Base-by-base conservation (phyloP, 1,139 yeast species). In the Candida labiduridarum region DNA sequence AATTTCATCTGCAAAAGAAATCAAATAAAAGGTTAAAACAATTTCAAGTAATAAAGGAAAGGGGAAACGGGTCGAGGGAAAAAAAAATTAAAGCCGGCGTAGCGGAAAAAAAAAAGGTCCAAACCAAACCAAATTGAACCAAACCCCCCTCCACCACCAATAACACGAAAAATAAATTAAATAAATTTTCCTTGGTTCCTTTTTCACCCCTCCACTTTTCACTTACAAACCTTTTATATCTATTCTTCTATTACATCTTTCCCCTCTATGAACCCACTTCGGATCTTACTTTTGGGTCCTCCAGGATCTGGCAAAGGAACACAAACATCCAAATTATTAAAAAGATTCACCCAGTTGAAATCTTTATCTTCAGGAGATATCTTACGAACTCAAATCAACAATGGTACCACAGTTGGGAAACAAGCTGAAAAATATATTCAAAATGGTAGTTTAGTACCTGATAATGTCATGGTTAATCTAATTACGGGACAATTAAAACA, bases 221-320 rank as follows among this genome's bases (percentile, higher is more conserved):
- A 34, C 44, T 22, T 38, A 29, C 19, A n/a, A n/a, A 15, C 16
- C 12, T 27, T 22, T 14, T 47, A 44, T 19, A 19, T 19, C 22
- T 19, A 19, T 19, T 4, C 4, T 3, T 19, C 4, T 4, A 19
- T 19, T 15, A 42, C 45, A 38, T 45, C 18, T 11, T 9, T 22
- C 7, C 18, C 29, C 14, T 9, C 16, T n/a, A 42, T 44, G 46
- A 57, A 52, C 45, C 88, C 96, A 1, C 63, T 89, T 38, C 71
- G 97, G 56, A 68, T 90, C 41, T 73, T 91, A 34, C 73, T 91
- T 9, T 70, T 91, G 47, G 97, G 97, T 4, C 96, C 97, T 0
- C 98, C 97, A 0, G 98, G 97, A 0, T 80, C 96, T 1, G 97
- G 97, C 0, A 92, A 92, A 64, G 97, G 97, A 1, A 92, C 98